phyloP scores from a whole-genome alignment of 768 basidiomycete genomes.

The Sistotremastrum niveocremeum region DNA sequence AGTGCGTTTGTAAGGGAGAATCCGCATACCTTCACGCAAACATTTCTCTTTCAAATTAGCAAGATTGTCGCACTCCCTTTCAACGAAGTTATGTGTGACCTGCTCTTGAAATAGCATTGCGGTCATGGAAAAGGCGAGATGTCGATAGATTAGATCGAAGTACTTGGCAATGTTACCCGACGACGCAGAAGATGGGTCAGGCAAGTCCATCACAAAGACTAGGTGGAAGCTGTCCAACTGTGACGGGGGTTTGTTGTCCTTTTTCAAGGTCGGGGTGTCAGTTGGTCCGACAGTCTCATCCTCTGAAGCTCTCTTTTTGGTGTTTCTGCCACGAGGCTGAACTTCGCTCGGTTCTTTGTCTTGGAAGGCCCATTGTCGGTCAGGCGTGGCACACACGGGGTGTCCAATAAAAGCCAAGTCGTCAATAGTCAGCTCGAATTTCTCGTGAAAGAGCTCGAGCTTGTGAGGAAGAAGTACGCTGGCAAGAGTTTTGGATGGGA shows the following conservation, averaged over 20 bases:
- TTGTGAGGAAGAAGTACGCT: constrained; percentile 62
- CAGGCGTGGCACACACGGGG: constrained; percentile 69
- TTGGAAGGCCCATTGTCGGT: constrained; percentile 64
- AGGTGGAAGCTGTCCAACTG: constrained; percentile 76
- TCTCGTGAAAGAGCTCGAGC: constrained; percentile 75
- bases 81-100: constrained; percentile 74
- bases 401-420: constrained; percentile 90
- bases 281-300: constrained; percentile 16
- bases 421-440: constrained; percentile 86
- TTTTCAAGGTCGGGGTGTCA: constrained; percentile 10
- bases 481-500: constrained; percentile 69
- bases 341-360: constrained; percentile 37
- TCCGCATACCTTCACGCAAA: constrained; percentile 41
- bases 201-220: constrained; percentile 75
- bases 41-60: constrained; percentile 58
- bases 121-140: constrained; percentile 78
- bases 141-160: constrained; percentile 79
- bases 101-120: constrained; percentile 91
- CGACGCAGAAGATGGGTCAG: constrained; percentile 77
- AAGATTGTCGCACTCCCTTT: constrained; percentile 61
- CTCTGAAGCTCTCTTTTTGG: constrained; percentile 26
- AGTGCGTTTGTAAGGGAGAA: constrained; percentile 2
- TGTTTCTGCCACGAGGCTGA: constrained; percentile 39
- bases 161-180: constrained; percentile 67
- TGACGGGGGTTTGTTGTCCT: constrained; percentile 11